Base-by-base conservation (phyloP, 345 rosid genomes). In the Salix viminalis region DNA sequence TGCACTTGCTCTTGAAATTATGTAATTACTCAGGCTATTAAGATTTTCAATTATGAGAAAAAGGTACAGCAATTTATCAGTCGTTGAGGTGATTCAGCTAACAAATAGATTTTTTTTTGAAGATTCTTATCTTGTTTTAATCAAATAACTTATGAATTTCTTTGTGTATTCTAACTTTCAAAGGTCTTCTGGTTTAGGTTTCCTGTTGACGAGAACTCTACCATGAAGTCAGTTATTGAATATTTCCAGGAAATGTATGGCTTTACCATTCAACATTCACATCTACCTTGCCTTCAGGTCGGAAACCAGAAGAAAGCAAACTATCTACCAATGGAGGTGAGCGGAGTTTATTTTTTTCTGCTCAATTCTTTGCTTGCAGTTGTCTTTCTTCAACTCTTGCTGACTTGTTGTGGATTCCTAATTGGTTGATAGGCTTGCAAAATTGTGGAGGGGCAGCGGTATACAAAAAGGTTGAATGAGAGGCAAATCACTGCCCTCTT, bases 211-310 rank as follows among this genome's bases (percentile, higher is more conserved):
- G 99, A 96, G 65, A 90, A 90, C 81, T 86, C 86, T 37, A 94
- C 93, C 9, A 91, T 94, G 99, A 96, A 96, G 80, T 96, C 98
- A 0, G 98, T 96, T 67, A 94, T 96, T 18, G 99, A 92, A 74
- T 96, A 96, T 85, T 96, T 96, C 72, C 97, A 92, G 79, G 98
- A 96, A 87, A 91, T 94, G 97, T 96, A 96, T 88, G 97, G 98
- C 75, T 96, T 94, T 80, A 89, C 97, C 61, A 96, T 96, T 76
- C 88, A 87, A 71, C 94, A 91, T 71, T 85, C 99, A 4, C 98
- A 96, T 88, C 85, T 96, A 66, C 99, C 99, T 11, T 96, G 98
- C 78, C 98, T 96, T 82, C 97, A 92, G 89, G 99, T 96, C 56
- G 99, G 99, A 80, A 96, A 94, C 86, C 97, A 96, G 76, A 92